A percentile compares a stretch with the other conserved stretches of the same genome.
phyloP scores from a whole-genome alignment of 2,329 filamentous ascomycete genomes.

The Fusarium vanettenii region DNA sequence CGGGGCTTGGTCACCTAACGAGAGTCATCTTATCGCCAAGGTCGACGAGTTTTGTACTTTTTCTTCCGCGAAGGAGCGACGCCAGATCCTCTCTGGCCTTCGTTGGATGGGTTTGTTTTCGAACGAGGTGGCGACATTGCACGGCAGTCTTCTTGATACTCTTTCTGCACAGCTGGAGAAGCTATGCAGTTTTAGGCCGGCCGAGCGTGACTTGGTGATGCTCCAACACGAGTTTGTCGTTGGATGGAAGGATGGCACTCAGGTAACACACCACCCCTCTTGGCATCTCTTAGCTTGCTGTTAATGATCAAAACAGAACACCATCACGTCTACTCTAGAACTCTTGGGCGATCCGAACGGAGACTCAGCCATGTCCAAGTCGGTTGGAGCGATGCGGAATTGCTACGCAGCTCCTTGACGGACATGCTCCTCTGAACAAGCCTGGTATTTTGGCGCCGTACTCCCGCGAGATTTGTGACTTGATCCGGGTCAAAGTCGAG shows the following conservation, averaged over 20 bases:
- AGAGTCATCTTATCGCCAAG: slow-evolving; percentile 66
- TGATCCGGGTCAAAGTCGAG: background rate
- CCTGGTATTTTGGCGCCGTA: slow-evolving; percentile 35
- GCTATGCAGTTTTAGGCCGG: background rate
- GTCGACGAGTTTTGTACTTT: slow-evolving; percentile 73
- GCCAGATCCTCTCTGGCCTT: background rate
- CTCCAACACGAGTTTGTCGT: slow-evolving; percentile 51
- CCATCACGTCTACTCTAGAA: slow-evolving; percentile 71
- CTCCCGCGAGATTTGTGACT: slow-evolving; percentile 22
- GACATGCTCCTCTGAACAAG: slow-evolving; percentile 41
- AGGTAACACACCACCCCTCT: slow-evolving; percentile 16
- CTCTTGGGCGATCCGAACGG: slow-evolving; percentile 75
- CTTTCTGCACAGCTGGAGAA: background rate
- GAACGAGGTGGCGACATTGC: slow-evolving; percentile 65
- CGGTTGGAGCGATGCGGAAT: slow-evolving; percentile 77
- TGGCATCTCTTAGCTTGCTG: background rate
- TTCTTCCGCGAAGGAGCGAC: slow-evolving; percentile 63
- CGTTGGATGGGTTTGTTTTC: slow-evolving; percentile 59
- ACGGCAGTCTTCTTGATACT: slow-evolving; percentile 56
- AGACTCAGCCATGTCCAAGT: slow-evolving; percentile 75
- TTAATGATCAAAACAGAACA: slow-evolving; percentile 37
- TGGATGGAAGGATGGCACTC: slow-evolving; percentile 71
- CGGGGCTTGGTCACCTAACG: slow-evolving; percentile 11
- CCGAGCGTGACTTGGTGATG: slow-evolving; percentile 9
- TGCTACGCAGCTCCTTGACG: slow-evolving; percentile 71